A percentile compares a stretch with the other conserved stretches of the same genome.
Conservation (phyloP, 805 yeast species). For the Gaillardinia entomophila region DNA sequence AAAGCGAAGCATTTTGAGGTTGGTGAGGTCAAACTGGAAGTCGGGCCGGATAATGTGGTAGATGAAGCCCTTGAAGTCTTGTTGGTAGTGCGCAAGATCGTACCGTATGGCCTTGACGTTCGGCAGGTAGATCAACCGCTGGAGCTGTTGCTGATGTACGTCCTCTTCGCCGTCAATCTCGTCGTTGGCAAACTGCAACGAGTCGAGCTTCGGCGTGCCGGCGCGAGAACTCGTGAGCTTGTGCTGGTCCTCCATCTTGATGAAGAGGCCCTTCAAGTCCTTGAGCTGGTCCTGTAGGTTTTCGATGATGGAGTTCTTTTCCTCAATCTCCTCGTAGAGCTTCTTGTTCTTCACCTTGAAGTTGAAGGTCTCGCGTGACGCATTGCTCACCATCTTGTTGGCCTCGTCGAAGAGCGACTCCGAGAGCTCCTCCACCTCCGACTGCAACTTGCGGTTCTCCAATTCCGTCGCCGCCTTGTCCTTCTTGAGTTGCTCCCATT, state of each 20-base stretch:
- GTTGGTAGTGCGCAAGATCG: slow-evolving; percentile 38
- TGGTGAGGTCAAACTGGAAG: slow-evolving; percentile 30
- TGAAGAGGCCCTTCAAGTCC: slow-evolving; percentile 57
- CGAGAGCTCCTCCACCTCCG: slow-evolving; percentile 75
- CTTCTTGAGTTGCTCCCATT: slow-evolving; percentile 17
- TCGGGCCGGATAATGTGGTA: slow-evolving; percentile 25
- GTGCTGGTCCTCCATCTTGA: slow-evolving; percentile 44
- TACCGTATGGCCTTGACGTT: slow-evolving; percentile 32
- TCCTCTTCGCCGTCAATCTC: slow-evolving; percentile 3
- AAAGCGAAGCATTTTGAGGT: slow-evolving; percentile 48
- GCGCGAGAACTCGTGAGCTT: slow-evolving; percentile 5
- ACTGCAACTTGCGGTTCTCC: slow-evolving; percentile 55
- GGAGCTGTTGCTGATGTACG: slow-evolving; percentile 13
- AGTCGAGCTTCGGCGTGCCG: slow-evolving; percentile 9
- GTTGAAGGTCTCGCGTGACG: slow-evolving; percentile 60
- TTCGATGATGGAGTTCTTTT: slow-evolving; percentile 63
- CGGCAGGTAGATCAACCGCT: slow-evolving; percentile 26
- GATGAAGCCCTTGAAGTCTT: slow-evolving; percentile 40
- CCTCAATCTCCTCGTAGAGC: slow-evolving; percentile 48
- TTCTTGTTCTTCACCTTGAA: slow-evolving; percentile 54
- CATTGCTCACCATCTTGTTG: slow-evolving; percentile 76
- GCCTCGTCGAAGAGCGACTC: slow-evolving; percentile 80
- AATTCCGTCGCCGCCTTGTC: slow-evolving; percentile 46
- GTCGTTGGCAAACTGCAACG: background rate
- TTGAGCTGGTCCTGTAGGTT: slow-evolving; percentile 61